Conservation (phyloP, 78 protist species). For the Mantamonas sphyraenae region DNA sequence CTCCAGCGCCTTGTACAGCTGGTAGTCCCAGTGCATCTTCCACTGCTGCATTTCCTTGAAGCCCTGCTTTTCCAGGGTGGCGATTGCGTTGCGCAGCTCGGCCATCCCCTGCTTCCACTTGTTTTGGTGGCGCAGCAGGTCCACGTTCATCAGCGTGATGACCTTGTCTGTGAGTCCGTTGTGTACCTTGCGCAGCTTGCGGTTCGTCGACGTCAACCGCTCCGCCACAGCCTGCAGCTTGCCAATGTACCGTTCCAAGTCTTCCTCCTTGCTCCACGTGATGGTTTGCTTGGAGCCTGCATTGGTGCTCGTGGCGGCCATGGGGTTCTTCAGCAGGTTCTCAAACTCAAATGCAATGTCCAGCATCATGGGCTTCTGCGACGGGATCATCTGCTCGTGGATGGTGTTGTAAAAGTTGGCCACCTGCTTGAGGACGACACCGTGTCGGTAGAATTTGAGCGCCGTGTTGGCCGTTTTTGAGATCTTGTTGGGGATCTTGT, state of each 20-base stretch:
- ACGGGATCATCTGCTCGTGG: constrained; percentile 39
- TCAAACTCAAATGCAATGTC: constrained; percentile 39
- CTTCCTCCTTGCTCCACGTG: constrained; percentile 38
- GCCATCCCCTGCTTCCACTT: constrained; percentile 35
- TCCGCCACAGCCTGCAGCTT: constrained; percentile 37
- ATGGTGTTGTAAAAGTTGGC: constrained; percentile 71
- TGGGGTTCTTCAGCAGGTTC: constrained; percentile 13
- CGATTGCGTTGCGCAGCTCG: constrained; percentile 21
- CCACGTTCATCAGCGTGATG: not conserved
- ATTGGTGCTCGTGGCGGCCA: not conserved
- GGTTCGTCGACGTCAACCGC: constrained; percentile 38
- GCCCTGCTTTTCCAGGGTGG: constrained; percentile 2
- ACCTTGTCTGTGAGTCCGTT: not conserved
- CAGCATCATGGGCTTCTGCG: constrained; percentile 52
- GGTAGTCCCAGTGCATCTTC: constrained; percentile 73
- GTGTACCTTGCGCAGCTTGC: constrained; percentile 38
- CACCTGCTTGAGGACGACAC: constrained; percentile 54
- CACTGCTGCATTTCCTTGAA: constrained; percentile 23
- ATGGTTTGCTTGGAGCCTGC: not conserved
- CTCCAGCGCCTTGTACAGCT: constrained; percentile 75
- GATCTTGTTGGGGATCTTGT: constrained; percentile 32
- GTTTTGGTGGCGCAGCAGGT: constrained; percentile 2
- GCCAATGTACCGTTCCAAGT: constrained; percentile 28
- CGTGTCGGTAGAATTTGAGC: constrained; percentile 33
- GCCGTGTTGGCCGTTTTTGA: constrained; percentile 23